These are phyloP conservation scores for Purpureocillium lavendulum DNA, from an alignment of 2,329 filamentous ascomycete species.

Conservation along the genomic window DNA sequence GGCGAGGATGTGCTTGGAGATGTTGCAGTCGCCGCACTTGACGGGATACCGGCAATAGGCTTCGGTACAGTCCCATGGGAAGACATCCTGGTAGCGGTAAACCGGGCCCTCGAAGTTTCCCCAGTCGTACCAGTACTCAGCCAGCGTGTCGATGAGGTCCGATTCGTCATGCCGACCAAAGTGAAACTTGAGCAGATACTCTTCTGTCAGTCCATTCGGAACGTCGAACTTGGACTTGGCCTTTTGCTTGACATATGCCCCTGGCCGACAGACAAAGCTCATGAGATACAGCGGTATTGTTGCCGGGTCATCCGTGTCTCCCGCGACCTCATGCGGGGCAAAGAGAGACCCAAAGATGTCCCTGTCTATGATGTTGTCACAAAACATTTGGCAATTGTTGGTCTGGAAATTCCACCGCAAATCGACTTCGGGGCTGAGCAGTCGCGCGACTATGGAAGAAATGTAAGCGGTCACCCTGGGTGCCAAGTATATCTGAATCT, in stretches of 20 bases:
- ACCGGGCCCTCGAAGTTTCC: constrained; percentile 27
- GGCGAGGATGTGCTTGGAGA: constrained; percentile 35
- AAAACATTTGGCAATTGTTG: constrained; percentile 31
- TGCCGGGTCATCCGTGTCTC: neutral
- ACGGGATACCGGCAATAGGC: constrained; percentile 27
- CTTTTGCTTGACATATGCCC: constrained; percentile 14
- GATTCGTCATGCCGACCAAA: constrained; percentile 29
- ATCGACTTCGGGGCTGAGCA: constrained; percentile 16
- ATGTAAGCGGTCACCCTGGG: constrained; percentile 20
- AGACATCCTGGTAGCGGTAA: constrained; percentile 31
- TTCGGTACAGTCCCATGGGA: constrained; percentile 40
- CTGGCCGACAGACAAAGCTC: constrained; percentile 27
- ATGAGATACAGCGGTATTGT: constrained; percentile 23
- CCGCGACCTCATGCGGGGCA: neutral
- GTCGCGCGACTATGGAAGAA: constrained; percentile 16
- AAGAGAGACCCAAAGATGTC: constrained; percentile 21
- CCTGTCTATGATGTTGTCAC: constrained; percentile 23
- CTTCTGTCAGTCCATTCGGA: constrained; percentile 31
- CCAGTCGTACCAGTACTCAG: constrained; percentile 39
- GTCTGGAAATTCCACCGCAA: constrained; percentile 20
- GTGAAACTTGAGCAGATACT: constrained; percentile 30
- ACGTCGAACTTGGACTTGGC: constrained; percentile 25
- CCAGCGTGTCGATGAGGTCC: constrained; percentile 32
- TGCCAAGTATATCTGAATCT: constrained; percentile 16
- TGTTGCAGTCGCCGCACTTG: constrained; percentile 29